Evolutionary conservation across 2,329 filamentous ascomycete species (phyloP).

Genomic region (Sporothrix mexicana): DNA sequence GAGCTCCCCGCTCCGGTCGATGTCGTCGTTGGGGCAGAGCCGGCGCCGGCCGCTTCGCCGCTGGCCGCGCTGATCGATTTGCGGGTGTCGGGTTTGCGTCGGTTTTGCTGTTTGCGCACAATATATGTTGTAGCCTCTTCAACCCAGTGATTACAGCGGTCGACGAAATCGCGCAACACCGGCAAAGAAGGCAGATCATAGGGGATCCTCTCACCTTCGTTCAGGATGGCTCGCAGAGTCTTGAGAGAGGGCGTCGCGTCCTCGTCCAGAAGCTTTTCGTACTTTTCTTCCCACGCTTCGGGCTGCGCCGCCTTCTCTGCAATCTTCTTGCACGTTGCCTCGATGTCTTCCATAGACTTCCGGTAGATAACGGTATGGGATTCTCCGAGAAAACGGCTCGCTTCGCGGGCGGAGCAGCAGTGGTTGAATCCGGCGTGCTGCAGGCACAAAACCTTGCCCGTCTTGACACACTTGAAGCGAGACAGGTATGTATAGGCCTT

Average conservation of each 20-base stretch:
- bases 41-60: conserved; percentile 17
- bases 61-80: conserved; percentile 64
- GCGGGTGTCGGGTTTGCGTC: conserved; percentile 87
- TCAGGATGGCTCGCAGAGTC: conserved; percentile 78
- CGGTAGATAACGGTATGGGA: conserved; percentile 80
- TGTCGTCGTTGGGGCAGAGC: conserved; percentile 46
- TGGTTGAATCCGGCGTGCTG: conserved; percentile 79
- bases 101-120: conserved; percentile 95
- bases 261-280: conserved; percentile 82
- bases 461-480: conserved; percentile 82
- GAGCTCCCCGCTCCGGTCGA: conserved; percentile 77
- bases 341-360: conserved; percentile 73
- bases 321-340: conserved; percentile 72
- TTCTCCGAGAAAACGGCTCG: conserved; percentile 70
- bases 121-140: conserved; percentile 97
- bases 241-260: conserved; percentile 86
- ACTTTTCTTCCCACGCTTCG: conserved; percentile 88
- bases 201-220: conserved; percentile 95
- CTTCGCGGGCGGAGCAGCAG: conserved; percentile 74
- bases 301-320: conserved; percentile 85
- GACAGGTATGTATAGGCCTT: conserved; percentile 92
- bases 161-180: conserved; percentile 85
- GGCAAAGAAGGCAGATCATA: conserved; percentile 84
- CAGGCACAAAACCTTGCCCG: conserved; percentile 82
- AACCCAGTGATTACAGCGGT: conserved; percentile 96